These are phyloP conservation scores for Trichoderma cornu-damae DNA, from an alignment of 2,329 filamentous ascomycete species.

Conservation along the genomic window DNA sequence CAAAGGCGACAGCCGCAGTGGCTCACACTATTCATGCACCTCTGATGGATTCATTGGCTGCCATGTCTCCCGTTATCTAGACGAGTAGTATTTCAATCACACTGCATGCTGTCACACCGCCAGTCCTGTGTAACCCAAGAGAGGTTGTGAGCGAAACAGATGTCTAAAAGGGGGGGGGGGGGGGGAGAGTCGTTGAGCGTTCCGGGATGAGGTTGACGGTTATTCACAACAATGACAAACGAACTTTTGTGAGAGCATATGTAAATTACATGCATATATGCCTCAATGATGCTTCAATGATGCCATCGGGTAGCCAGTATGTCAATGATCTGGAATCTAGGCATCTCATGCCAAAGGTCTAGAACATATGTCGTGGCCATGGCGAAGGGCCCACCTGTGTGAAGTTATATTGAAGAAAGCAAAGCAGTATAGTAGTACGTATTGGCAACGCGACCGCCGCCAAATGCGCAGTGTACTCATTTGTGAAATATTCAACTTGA, in stretches of 20 bases:
- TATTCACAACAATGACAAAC: background rate
- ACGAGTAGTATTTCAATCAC: background rate
- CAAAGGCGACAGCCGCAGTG: background rate
- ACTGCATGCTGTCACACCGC: slow-evolving; percentile 9
- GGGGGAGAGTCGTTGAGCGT: background rate
- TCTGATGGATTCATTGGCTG: background rate
- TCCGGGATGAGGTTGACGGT: background rate
- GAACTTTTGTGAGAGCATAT: background rate
- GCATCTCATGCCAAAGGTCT: background rate
- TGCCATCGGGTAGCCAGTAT: background rate
- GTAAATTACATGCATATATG: background rate
- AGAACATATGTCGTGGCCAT: no score
- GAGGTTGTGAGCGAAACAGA: no score
- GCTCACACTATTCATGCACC: background rate
- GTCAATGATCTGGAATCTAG: background rate
- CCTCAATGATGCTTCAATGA: background rate
- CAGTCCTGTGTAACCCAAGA: background rate
- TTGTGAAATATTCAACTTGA: background rate
- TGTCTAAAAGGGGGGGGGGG: no score
- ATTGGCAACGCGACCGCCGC: background rate
- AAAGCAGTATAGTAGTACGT: background rate
- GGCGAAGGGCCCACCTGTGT: background rate
- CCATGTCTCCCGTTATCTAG: background rate
- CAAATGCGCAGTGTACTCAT: background rate
- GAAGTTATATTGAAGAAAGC: background rate